These are phyloP conservation scores for Chlamydomonas schloesseri DNA, from an alignment of 139 green algal species.

Conservation along the genomic window DNA sequence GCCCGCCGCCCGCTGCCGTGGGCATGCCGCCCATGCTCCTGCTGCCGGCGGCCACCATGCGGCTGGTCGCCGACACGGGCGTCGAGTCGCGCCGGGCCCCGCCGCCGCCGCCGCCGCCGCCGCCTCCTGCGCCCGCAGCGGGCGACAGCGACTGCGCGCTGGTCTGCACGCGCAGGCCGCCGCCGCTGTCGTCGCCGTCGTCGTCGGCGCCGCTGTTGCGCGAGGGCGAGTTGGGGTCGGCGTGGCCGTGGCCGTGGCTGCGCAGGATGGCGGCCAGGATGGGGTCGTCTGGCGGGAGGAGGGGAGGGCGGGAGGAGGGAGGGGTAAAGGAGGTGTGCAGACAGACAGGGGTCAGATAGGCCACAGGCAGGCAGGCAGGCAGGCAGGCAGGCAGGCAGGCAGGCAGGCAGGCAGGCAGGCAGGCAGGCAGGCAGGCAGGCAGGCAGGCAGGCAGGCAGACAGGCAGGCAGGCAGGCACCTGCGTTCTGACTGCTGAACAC, in stretches of 20 bases:
- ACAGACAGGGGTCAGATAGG: background rate
- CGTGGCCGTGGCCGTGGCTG: background rate
- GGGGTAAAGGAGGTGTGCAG: background rate
- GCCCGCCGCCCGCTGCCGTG: background rate
- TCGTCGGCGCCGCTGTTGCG: background rate
- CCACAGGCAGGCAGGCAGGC: too few relatives aligned
- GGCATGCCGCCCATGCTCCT: background rate
- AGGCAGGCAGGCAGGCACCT: too few relatives aligned
- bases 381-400: too few relatives aligned
- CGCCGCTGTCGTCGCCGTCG: background rate
- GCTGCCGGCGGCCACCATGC: background rate
- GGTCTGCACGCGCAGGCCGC: conserved; percentile 14
- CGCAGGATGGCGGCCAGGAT: conserved; percentile 32
- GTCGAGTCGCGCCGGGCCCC: background rate
- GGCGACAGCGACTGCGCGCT: background rate
- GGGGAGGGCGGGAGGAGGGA: background rate
- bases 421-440: too few relatives aligned
- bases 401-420: too few relatives aligned
- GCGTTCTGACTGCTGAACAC: too few relatives aligned
- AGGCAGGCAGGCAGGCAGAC: too few relatives aligned
- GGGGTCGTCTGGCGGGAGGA: conserved; percentile 10
- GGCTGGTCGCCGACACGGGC: background rate
- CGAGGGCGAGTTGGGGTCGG: background rate
- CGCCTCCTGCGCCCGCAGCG: background rate
- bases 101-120: background rate